Evolutionary conservation across 2,329 filamentous ascomycete genomes (phyloP).

Genomic region (Scedosporium dehoogii): DNA sequence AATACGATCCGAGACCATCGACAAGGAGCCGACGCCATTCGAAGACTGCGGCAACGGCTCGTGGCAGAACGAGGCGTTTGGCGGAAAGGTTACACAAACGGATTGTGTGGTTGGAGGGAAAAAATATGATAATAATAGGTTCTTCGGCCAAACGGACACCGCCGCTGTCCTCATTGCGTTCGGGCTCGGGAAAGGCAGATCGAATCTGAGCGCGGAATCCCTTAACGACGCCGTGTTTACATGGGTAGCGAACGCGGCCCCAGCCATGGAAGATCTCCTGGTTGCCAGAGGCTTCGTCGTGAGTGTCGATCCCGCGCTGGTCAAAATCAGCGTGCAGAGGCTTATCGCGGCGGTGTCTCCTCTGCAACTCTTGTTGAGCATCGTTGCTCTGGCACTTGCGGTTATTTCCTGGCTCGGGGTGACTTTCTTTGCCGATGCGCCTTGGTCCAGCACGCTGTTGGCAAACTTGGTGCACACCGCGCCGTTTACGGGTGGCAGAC

Average conservation of each 20-base stretch:
- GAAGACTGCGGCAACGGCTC: neutral
- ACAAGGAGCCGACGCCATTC: neutral
- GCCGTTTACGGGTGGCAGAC: neutral
- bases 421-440: neutral
- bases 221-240: neutral
- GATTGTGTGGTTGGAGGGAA: neutral
- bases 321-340: neutral
- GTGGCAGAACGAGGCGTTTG: neutral
- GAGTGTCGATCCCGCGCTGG: neutral
- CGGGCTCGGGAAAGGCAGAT: neutral
- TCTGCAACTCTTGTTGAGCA: neutral
- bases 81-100: neutral
- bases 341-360: neutral
- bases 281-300: neutral
- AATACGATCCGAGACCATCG: neutral
- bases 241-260: neutral
- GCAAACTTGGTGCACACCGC: neutral
- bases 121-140: neutral
- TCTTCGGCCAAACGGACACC: neutral
- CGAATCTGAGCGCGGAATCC: neutral
- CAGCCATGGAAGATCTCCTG: neutral
- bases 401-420: neutral
- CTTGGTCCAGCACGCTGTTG: neutral
- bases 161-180: neutral
- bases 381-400: neutral